Evolutionary conservation across 345 rosid genomes (phyloP), one percentile per base, ranked within the genome.

Genomic region (Syzygium aqueum): DNA sequence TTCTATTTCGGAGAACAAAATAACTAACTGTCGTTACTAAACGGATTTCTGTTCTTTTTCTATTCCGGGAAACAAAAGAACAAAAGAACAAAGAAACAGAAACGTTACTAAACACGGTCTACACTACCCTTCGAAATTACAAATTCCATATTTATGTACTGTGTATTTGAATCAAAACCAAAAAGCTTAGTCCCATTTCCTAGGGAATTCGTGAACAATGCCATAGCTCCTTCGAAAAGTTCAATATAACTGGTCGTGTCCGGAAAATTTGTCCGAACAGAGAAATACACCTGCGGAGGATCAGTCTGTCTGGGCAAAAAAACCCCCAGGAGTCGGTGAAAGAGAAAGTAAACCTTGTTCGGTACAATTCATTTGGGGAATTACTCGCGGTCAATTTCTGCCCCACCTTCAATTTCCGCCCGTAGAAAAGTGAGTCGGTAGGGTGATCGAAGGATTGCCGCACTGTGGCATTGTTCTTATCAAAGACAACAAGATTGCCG

Each of bases 381-480:
- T 21, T 51, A 50, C 53, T 85, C 17, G 89, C 23, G 23, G 86
- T 85, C 54, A 92, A 83, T 65, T 59, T 77, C 61, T 88, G 78
- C 43, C 87, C 89, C 12, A 49, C 30, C 19, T 17, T n/a, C 9
- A 91, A 22, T 43, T 49, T 54, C 28, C 87, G 90, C 3, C 87
- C 90, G 6, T 46, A 33, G 10, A 92, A 59, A 63, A 89, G 59
- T 65, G 88, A 43, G 61, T 89, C 84, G 9, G 87, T 90, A 6
- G 91, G 90, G 53, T 87, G 51, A 77, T 87, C 73, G 61, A 61
- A 61, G 67, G 52, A 59, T n/a, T n/a, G 17, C 17, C 67, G n/a
- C 17, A 61, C 33, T 12, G 7, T 13, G 67, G 67, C 67, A n/a
- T n/a, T 27, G 3, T n/a, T 61, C 33, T 27, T 61, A 1, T 61